Percentiles rank a stretch among this genome's conserved stretches.
phyloP scores from a whole-genome alignment of 306 rosid species.

The Ammopiptanthus mongolicus region DNA sequence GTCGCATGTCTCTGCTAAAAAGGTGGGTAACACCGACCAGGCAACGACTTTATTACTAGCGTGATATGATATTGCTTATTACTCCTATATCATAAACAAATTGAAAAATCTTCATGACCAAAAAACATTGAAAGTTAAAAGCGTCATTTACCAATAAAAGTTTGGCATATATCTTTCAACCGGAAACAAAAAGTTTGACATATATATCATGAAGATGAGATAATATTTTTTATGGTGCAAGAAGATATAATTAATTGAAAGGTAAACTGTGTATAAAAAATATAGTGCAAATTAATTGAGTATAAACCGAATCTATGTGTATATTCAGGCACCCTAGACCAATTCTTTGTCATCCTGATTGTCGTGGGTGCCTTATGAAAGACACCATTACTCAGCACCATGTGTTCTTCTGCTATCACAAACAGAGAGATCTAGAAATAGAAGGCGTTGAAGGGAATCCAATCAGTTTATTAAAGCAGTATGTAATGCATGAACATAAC shows the following conservation, averaged over 20 bases:
- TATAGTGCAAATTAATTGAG: background rate
- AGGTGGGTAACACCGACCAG: slow-evolving; percentile 39
- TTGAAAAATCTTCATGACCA: background rate
- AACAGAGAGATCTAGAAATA: background rate
- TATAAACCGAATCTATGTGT: slow-evolving; percentile 33
- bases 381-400: slow-evolving; percentile 56
- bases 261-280: no score
- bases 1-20: slow-evolving; percentile 6
- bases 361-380: slow-evolving; percentile 37
- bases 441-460: slow-evolving; percentile 26
- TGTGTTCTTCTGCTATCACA: slow-evolving; percentile 30
- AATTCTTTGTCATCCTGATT: background rate
- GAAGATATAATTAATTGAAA: no score
- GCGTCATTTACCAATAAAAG: background rate
- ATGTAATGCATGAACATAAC: slow-evolving; percentile 31
- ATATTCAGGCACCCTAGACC: slow-evolving; percentile 48
- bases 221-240: background rate
- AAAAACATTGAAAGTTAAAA: background rate
- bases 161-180: background rate
- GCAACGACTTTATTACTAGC: slow-evolving; percentile 20
- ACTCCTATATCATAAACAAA: background rate
- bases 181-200: background rate
- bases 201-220: background rate
- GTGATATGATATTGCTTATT: background rate
- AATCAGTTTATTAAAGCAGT: background rate